These are phyloP conservation scores for Solanum raphanifolium DNA, from an alignment of 257 asterid species.

Conservation along the genomic window DNA sequence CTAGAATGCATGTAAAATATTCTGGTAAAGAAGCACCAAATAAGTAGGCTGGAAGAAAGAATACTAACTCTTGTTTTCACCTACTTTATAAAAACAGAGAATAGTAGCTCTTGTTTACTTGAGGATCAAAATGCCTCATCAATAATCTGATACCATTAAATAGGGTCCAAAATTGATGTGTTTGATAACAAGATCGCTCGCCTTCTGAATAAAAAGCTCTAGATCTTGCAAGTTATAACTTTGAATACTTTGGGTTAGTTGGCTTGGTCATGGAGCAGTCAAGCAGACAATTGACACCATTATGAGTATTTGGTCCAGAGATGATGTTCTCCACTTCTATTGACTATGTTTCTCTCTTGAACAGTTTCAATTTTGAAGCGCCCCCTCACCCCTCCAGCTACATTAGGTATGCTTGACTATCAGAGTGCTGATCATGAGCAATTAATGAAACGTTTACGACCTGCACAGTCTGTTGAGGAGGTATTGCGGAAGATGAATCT, in stretches of 20 bases:
- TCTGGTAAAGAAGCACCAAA: not conserved
- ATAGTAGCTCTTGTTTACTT: not conserved
- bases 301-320: not conserved
- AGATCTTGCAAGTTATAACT: not conserved
- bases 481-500: conserved; percentile 20
- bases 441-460: conserved; percentile 86
- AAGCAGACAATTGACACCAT: not conserved
- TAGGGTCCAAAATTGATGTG: not conserved
- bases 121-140: not conserved
- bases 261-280: not conserved
- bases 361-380: conserved; percentile 85
- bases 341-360: not conserved
- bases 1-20: not conserved
- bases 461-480: conserved; percentile 95
- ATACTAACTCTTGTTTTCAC: not conserved
- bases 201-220: not conserved
- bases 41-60: not conserved
- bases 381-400: conserved; percentile 89
- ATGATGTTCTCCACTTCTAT: not conserved
- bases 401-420: conserved; percentile 87
- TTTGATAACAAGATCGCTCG: not conserved
- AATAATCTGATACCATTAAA: not conserved
- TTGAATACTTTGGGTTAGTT: not conserved
- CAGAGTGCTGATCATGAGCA: conserved; percentile 88
- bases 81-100: not conserved